Evolutionary conservation across 2,329 filamentous ascomycete species (phyloP).

Genomic region (Chaetomiaceae sp.): DNA sequence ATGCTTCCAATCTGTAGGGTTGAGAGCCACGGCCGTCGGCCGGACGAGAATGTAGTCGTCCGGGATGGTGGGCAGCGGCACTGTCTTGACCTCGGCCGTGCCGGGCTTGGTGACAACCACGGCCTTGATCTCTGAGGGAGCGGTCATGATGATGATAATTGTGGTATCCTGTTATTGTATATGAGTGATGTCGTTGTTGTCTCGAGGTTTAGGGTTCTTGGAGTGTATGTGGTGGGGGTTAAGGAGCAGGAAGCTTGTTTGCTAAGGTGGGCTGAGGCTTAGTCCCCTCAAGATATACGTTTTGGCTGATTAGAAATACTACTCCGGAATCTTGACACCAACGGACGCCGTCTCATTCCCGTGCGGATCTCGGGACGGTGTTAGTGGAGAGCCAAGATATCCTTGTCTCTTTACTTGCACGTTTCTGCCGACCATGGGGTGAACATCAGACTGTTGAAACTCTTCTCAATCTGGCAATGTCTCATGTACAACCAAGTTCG

Average conservation of each 20-base stretch:
- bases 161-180: background rate
- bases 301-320: background rate
- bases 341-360: background rate
- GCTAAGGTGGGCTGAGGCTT: too few relatives aligned
- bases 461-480: too few relatives aligned
- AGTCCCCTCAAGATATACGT: background rate
- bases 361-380: too few relatives aligned
- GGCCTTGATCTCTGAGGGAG: constrained; percentile 22
- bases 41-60: constrained; percentile 28
- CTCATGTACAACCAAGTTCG: too few relatives aligned
- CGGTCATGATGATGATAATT: constrained; percentile 10
- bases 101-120: constrained; percentile 24
- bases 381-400: too few relatives aligned
- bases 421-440: too few relatives aligned
- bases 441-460: too few relatives aligned
- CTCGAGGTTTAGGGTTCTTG: background rate
- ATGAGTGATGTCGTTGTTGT: background rate
- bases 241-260: background rate
- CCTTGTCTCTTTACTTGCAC: too few relatives aligned
- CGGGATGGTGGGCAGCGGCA: constrained; percentile 25
- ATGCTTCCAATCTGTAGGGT: constrained; percentile 31
- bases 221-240: background rate
- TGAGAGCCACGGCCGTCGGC: constrained; percentile 28
- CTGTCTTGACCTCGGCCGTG: constrained; percentile 21
- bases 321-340: background rate